A percentile compares a stretch with the other conserved stretches of the same genome.
Evolutionary conservation across 371 early-diverging fungal genomes (phyloP).

Genomic region (Syncephalis fuscata): DNA sequence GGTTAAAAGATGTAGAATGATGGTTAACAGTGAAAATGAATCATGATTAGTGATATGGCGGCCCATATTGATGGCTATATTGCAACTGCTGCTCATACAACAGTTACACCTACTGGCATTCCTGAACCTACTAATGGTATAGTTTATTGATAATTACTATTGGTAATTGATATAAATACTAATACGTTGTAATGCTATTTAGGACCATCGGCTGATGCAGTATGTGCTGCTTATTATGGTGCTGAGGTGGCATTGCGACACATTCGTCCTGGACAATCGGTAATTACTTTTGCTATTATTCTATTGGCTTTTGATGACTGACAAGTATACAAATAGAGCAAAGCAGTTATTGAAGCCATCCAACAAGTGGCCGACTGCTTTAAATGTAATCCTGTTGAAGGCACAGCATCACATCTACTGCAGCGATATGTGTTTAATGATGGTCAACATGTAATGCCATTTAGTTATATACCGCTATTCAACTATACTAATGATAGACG

Average conservation of each 20-base stretch:
- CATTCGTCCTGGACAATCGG: conserved; percentile 61
- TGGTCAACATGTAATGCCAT: conserved; percentile 11
- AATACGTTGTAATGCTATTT: no score
- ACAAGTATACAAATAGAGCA: conserved; percentile 21
- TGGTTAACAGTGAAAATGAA: not conserved
- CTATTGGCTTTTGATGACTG: conserved; percentile 5
- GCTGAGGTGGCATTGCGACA: conserved; percentile 60
- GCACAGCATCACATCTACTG: conserved; percentile 69
- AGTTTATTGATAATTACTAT: conserved; percentile 24
- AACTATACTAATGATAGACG: no score
- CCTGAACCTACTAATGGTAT: conserved; percentile 46
- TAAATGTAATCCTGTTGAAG: conserved; percentile 73
- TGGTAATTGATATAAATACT: no score
- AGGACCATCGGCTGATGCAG: conserved; percentile 44
- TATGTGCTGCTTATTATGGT: conserved; percentile 67
- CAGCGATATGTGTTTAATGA: conserved; percentile 69
- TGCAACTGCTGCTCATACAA: conserved; percentile 70
- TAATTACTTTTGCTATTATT: conserved; percentile 1
- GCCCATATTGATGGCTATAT: conserved; percentile 88
- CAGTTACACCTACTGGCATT: conserved; percentile 46
- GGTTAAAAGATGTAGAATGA: not conserved
- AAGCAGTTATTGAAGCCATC: conserved; percentile 55
- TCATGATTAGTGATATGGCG: conserved; percentile 53
- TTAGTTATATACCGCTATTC: no score
- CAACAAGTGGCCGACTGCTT: conserved; percentile 60